Base-by-base conservation (phyloP, 768 basidiomycete species). In the Boletus subcaerulescens region DNA sequence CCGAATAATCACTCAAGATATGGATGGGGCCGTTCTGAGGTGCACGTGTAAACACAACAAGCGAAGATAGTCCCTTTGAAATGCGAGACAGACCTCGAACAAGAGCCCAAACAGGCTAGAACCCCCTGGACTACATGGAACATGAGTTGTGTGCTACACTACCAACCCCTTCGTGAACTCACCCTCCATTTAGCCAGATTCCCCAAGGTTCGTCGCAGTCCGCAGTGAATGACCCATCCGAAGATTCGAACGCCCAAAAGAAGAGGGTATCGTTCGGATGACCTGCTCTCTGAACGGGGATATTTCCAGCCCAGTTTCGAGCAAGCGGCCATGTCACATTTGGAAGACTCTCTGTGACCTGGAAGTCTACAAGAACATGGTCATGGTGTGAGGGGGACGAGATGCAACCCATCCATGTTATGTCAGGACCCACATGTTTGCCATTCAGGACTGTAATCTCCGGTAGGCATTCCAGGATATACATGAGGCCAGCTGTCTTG, bases 171-270 rank as follows among this genome's bases (percentile, higher is more conserved):
- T 5, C 14, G 5, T 20, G n/a, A 18, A 59, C 81, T 42, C 62
- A 83, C 83, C 85, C 86, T 68, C 85, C 87, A 57, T 86, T 86
- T 12, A 88, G 69, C 85, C 85, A 89, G 36, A 89, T 82, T 4
- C 77, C 79, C 87, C 87, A 88, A 14, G 87, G 86, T 17, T 82
- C 76, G 5, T 53, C 59, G 13, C 63, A 60, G 33, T 60, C 45
- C 50, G 64, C 69, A 4, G 81, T 85, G 36, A 88, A 70, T 8
- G 85, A 86, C 1, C 83, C 82, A 1, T 73, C 60, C 0, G 71
- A 66, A 48, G 79, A 80, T 59, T 87, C 85, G 55, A 83, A 81
- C 5, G 77, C 85, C 72, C 79, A 76, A 61, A 86, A 86, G 69
- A 86, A 87, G 2, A 86, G 66, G 2, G 85, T 87, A 58, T 86